Percentiles rank a stretch among this genome's conserved stretches.
Conservation (phyloP, 2,329 filamentous ascomycete genomes). For the Lachnellula occidentalis region DNA sequence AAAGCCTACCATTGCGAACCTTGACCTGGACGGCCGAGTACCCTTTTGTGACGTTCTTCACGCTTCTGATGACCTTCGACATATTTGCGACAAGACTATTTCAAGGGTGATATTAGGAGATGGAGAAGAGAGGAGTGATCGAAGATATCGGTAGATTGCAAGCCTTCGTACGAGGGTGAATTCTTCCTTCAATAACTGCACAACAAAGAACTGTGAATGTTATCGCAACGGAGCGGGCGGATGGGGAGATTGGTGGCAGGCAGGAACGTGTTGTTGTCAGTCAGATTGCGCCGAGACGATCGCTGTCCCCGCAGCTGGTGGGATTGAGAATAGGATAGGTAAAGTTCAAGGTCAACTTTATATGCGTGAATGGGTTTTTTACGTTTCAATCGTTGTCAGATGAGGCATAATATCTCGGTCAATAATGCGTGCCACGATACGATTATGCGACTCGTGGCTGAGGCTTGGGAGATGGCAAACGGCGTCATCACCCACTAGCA, state of each 20-base stretch:
- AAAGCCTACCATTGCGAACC: constrained; percentile 82
- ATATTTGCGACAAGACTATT: constrained; percentile 46
- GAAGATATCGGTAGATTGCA: not conserved
- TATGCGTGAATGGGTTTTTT: not conserved
- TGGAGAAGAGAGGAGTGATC: constrained; percentile 3
- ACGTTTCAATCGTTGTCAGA: constrained; percentile 5
- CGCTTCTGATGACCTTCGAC: constrained; percentile 95
- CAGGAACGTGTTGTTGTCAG: not conserved
- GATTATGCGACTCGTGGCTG: constrained; percentile 9
- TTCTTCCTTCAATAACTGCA: not conserved
- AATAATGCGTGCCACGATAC: not conserved
- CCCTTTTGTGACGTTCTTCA: constrained; percentile 99
- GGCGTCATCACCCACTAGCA: no score
- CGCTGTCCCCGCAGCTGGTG: constrained; percentile 1
- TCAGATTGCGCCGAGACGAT: not conserved
- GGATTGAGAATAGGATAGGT: not conserved
- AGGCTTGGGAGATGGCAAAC: constrained; percentile 1
- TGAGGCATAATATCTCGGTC: constrained; percentile 4
- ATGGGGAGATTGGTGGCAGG: not conserved
- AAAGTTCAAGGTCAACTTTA: not conserved
- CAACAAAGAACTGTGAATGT: not conserved
- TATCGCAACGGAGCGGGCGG: constrained; percentile 1
- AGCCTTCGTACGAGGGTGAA: not conserved
- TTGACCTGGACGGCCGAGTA: constrained; percentile 97
- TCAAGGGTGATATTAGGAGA: not conserved